Evolutionary conservation across 2,329 filamentous ascomycete species (phyloP).

Genomic region (Tolypocladium capitatum): DNA sequence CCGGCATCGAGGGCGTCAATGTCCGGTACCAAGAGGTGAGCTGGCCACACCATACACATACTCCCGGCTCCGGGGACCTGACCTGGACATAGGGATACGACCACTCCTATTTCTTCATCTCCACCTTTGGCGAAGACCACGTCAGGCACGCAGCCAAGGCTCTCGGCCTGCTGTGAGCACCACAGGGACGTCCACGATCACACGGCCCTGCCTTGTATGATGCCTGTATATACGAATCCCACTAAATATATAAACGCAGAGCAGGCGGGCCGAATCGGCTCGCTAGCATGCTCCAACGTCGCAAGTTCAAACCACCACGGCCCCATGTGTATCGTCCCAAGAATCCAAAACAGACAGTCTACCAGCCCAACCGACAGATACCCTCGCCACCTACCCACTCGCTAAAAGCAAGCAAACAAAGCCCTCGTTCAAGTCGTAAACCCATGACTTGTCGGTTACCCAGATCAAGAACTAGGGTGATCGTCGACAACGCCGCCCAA

Average conservation of each 20-base stretch:
- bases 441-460: background rate
- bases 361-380: background rate
- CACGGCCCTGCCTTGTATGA: background rate
- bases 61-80: background rate
- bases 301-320: background rate
- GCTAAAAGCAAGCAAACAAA: background rate
- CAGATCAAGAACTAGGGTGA: too few relatives aligned
- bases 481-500: background rate
- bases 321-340: background rate
- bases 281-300: background rate
- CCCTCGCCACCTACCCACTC: background rate
- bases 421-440: background rate
- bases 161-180: slow-evolving; percentile 29
- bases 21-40: slow-evolving; percentile 69
- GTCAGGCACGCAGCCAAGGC: slow-evolving; percentile 85
- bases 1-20: slow-evolving; percentile 58
- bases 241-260: background rate
- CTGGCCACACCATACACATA: background rate
- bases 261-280: background rate
- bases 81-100: slow-evolving; percentile 57
- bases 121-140: slow-evolving; percentile 80
- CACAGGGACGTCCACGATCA: background rate
- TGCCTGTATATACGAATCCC: background rate
- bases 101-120: slow-evolving; percentile 96
- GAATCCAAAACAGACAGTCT: background rate